Evolutionary conservation across 78 protist species (phyloP).

Genomic region (Dictyostelium intermedium): DNA sequence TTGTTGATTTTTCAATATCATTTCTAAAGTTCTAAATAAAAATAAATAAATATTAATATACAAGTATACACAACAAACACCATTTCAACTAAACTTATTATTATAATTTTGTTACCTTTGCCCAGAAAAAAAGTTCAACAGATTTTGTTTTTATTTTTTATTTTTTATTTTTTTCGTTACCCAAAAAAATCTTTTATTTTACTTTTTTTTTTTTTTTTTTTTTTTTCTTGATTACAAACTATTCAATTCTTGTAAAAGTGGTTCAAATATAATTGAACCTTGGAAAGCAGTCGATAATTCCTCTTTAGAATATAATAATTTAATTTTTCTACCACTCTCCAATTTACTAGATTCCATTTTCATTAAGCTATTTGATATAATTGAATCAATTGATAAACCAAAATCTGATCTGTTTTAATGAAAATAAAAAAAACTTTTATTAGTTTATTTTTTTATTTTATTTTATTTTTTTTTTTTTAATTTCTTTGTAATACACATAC

Average conservation of each 20-base stretch:
- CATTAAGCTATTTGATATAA: not conserved
- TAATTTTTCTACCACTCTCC: not conserved
- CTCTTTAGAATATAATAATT: not conserved
- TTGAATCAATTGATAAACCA: not conserved
- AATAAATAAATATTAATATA: no score
- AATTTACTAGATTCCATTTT: not conserved
- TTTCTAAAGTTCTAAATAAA: no score
- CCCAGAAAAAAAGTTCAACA: no score
- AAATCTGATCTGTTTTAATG: not conserved
- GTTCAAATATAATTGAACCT: not conserved
- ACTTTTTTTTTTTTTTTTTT: not conserved
- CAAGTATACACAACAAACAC: no score
- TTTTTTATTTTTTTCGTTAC: not conserved
- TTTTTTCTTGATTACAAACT: not conserved
- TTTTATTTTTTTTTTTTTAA: no score
- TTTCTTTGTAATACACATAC: no score
- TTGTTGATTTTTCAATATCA: no score
- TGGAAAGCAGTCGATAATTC: not conserved
- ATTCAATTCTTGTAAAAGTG: not conserved
- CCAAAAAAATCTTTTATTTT: no score
- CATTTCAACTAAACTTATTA: no score
- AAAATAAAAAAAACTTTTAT: not conserved
- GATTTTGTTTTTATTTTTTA: not conserved
- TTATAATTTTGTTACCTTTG: no score
- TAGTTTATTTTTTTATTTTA: no score